Conservation (phyloP, 352 stramenopile species). For the Pythium scleroteichum region DNA sequence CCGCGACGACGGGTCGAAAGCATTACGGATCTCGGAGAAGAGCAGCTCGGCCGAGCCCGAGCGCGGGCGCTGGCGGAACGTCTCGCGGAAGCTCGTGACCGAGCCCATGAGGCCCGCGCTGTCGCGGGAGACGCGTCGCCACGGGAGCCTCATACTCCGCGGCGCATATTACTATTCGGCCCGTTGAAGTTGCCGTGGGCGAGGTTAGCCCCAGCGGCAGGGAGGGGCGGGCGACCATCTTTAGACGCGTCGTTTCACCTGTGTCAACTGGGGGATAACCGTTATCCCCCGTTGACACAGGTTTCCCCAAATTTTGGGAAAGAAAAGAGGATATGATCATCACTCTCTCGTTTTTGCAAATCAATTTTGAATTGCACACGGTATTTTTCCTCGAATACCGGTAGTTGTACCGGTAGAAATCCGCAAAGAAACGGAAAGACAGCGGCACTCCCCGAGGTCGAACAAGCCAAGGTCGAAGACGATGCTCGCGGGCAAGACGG, state of each 20-base stretch:
- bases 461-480: slow-evolving; percentile 7
- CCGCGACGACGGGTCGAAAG: slow-evolving; percentile 57
- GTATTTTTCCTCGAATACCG: slow-evolving; percentile 6
- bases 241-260: too few relatives aligned
- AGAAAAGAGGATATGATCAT: too few relatives aligned
- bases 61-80: slow-evolving; percentile 39
- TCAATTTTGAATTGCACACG: slow-evolving; percentile 21
- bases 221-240: too few relatives aligned
- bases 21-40: slow-evolving; percentile 50
- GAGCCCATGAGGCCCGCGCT: slow-evolving; percentile 9
- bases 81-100: slow-evolving; percentile 35
- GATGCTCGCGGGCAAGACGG: slow-evolving; percentile 14
- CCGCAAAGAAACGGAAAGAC: slow-evolving; percentile 25
- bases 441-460: slow-evolving; percentile 4
- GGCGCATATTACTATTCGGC: too few relatives aligned
- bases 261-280: too few relatives aligned
- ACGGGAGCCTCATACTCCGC: neutral
- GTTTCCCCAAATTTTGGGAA: too few relatives aligned
- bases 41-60: slow-evolving; percentile 51
- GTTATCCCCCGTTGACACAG: too few relatives aligned
- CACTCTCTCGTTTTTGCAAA: slow-evolving; percentile 14
- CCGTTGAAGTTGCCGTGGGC: too few relatives aligned
- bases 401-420: slow-evolving; percentile 9
- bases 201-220: too few relatives aligned
- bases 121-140: neutral